Base-by-base conservation (phyloP, 257 asterid species). In the Verbena officinalis region DNA sequence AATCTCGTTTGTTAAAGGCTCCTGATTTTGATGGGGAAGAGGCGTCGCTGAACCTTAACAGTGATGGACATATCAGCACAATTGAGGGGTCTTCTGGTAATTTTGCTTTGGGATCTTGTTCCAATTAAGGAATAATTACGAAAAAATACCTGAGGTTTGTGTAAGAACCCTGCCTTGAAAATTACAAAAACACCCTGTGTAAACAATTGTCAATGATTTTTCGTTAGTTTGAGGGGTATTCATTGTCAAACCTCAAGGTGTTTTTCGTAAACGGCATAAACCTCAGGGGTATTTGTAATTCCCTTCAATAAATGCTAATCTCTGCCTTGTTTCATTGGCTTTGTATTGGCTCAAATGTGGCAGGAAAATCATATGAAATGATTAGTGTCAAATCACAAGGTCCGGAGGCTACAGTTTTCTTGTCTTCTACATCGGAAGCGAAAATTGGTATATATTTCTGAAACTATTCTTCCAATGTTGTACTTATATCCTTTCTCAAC, bases 351-450 rank as follows among this genome's bases (percentile, higher is more conserved):
- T 63, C 5, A 9, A n/a, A 14, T 75, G 39, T 67, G 16, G 27
- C 79, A 84, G 91, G 94, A 62, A 85, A 76, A 67, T 77, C 94
- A 3, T 89, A 84, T 71, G 88, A 87, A 0, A 69, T 84, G 77
- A 73, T 84, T 59, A 81, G 86, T 75, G 43, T 49, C 60, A 69
- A 73, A 39, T 61, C 80, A 51, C 87, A 67, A 36, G 82, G 81
- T 45, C 85, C 81, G 2, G 84, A 81, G 9, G 77, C 83, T 55
- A 31, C 73, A 4, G 89, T 89, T 34, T 75, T 86, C 74, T 27
- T 78, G 15, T 34, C 87, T 53, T 83, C 97, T 20, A 52, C 77
- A 23, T 70, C 89, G 14, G 84, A 71, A 58, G 64, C 89, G 1
- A 77, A 72, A 74, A 78, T 88, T 4, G 96, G 96, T 90, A 85